Conservation (phyloP, 148 eudicot species). For the Diospyros kaki region DNA sequence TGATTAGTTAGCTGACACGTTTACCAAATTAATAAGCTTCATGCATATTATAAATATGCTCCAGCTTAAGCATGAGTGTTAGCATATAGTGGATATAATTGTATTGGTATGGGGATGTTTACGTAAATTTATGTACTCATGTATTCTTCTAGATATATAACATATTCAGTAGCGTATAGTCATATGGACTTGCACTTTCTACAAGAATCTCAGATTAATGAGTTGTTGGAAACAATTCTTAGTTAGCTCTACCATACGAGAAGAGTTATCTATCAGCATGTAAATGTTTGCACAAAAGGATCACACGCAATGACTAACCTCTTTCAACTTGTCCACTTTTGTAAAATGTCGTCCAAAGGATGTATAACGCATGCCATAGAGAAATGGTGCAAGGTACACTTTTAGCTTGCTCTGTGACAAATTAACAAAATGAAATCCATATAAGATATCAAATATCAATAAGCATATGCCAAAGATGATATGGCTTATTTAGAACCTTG, state of each 20-base stretch:
- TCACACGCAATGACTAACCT: constrained; percentile 33
- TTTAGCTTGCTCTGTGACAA: constrained; percentile 58
- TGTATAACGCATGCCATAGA: constrained; percentile 82
- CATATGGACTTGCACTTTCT: no score
- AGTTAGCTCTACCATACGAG: neutral
- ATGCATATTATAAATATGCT: no score
- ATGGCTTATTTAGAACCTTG: neutral
- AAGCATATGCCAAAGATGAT: neutral
- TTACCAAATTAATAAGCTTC: no score
- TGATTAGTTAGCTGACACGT: no score
- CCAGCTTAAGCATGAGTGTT: no score
- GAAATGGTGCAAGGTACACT: constrained; percentile 80
- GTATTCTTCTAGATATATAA: no score
- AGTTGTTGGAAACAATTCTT: neutral
- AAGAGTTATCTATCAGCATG: neutral
- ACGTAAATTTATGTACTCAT: no score
- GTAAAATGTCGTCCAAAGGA: constrained; percentile 95
- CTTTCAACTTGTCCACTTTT: constrained; percentile 62
- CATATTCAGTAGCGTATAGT: no score
- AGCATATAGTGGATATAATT: no score
- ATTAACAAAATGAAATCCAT: neutral
- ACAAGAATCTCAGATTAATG: no score
- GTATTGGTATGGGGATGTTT: no score
- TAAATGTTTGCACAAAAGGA: neutral
- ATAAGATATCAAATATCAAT: neutral